Conservation (phyloP, 305 asterid genomes). For the Nicotiana rustica region DNA sequence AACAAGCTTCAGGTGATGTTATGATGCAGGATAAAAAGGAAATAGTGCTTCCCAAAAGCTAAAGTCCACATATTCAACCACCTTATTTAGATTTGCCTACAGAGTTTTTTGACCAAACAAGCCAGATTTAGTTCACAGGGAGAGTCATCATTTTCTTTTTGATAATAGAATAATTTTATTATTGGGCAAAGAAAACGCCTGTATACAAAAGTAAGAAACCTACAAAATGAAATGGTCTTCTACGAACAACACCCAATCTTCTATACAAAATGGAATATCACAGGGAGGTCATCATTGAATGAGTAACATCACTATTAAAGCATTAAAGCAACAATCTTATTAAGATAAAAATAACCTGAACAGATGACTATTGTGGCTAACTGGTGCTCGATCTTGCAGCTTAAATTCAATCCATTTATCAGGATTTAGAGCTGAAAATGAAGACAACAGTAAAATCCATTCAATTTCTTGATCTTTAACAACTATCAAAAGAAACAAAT, state of each 20-base stretch:
- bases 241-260: too few relatives aligned
- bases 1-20: background rate
- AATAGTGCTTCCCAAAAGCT: background rate
- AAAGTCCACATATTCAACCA: conserved; percentile 21
- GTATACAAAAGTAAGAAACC: too few relatives aligned
- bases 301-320: conserved; percentile 12
- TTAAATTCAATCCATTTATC: conserved; percentile 87
- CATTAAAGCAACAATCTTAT: background rate
- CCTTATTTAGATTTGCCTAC: background rate
- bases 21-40: background rate
- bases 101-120: conserved; percentile 6
- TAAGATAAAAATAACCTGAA: conserved; percentile 67
- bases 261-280: too few relatives aligned
- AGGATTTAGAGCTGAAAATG: conserved; percentile 79
- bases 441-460: conserved; percentile 36
- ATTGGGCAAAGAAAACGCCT: too few relatives aligned
- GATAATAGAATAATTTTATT: too few relatives aligned
- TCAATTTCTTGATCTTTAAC: conserved; percentile 18
- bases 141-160: background rate
- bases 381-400: conserved; percentile 89
- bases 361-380: conserved; percentile 87
- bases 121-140: conserved; percentile 30
- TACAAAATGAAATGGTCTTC: too few relatives aligned
- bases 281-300: conserved; percentile 1
- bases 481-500: background rate